Evolutionary conservation across 306 rosid species (phyloP).

Genomic region (Corylus americana): DNA sequence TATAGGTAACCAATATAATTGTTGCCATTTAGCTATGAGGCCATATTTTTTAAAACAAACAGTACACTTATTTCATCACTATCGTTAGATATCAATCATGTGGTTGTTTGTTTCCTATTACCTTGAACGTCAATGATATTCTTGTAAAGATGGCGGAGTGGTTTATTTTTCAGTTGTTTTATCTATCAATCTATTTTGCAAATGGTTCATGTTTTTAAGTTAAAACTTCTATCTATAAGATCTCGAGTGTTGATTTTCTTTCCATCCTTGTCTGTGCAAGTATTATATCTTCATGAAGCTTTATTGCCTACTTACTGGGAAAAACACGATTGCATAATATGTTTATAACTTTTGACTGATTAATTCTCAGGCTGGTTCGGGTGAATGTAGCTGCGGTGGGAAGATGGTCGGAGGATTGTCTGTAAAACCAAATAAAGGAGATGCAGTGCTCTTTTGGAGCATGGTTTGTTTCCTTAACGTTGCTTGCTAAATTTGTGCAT

Average conservation of each 20-base stretch:
- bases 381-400: conserved; percentile 91
- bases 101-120: no score
- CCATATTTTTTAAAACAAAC: no score
- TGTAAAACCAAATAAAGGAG: conserved; percentile 82
- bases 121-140: neutral
- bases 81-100: no score
- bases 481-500: conserved; percentile 15
- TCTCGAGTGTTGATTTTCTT: neutral
- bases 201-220: neutral
- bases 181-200: neutral
- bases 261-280: neutral
- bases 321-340: neutral
- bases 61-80: no score
- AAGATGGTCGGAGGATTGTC: conserved; percentile 64
- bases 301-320: neutral
- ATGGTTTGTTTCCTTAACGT: conserved; percentile 63
- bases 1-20: no score
- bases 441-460: conserved; percentile 98
- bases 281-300: neutral
- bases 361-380: conserved; percentile 77
- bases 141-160: neutral
- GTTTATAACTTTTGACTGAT: neutral
- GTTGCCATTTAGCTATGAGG: no score
- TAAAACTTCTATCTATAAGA: neutral
- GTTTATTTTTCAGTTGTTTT: neutral